Base-by-base conservation (phyloP, 352 stramenopile genomes). In the Globisporangium carolinianum region DNA sequence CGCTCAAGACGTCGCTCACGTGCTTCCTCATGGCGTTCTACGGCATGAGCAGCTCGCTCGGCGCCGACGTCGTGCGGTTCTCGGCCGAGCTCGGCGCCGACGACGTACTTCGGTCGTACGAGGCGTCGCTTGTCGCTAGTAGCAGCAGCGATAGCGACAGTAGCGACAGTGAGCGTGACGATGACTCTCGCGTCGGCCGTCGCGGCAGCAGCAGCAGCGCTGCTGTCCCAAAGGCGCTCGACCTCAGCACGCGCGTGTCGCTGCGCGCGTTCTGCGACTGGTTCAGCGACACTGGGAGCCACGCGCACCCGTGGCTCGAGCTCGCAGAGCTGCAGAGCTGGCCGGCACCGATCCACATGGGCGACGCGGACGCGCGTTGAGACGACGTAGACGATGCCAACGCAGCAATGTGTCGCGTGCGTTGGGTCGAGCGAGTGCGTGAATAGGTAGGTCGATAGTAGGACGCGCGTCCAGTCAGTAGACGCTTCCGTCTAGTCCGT, bases 21-120 rank as follows among this genome's bases (percentile, higher is more conserved):
- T 83, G 75, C 55, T 90, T 89, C 58, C 65, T 94, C 18, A 91
- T 94, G 71, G 73, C 78, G 10, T 89, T 94, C 51, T 94, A 91
- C 62, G 83, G 77, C 36, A 88, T 94, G 67, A 91, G 79, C 43
- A 89, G 75, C 57, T 91, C 81, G 7, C 55, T 89, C 10, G 88
- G 77, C 39, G 74, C 76, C 1, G 83, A 94, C 17, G 59, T 91
- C 12, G 79, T 83, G 3, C 81, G 83, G 2, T 86, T 80, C 48
- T 94, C 81, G 0, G 79, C 83, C 0, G 72, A 91, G 18, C 60
- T 88, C 0, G 83, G 83, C 32, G 79, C 81, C 0, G 75, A 88
- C 7, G 76, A 73, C n/a, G 81, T 94, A 3, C 52, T 94, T 4
- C 71, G 71, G 37, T 79, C 76, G 1, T 94, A 87, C 56, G 52